These are phyloP conservation scores for Carex scoparia DNA, from an alignment of 176 grass and related monocot genomes.

Conservation along the genomic window DNA sequence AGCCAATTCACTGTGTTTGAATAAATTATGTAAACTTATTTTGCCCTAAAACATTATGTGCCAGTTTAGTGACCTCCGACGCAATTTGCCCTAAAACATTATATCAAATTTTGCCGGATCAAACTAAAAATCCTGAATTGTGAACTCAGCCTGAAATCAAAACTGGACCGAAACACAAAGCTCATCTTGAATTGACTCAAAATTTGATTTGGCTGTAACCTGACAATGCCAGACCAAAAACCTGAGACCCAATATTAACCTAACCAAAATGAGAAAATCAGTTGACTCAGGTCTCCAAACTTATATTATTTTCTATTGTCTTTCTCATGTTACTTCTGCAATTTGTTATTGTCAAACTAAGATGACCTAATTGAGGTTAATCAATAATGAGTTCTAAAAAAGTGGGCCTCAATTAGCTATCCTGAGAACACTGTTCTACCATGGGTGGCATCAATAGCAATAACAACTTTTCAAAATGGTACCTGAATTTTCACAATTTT, in stretches of 20 bases:
- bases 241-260: background rate
- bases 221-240: background rate
- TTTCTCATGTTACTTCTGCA: background rate
- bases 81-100: background rate
- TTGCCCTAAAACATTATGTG: no score
- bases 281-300: background rate
- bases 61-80: no score
- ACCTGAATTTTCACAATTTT: conserved; percentile 87
- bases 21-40: no score
- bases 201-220: background rate
- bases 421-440: background rate
- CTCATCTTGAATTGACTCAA: background rate
- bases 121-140: background rate
- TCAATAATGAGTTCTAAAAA: background rate
- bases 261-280: background rate
- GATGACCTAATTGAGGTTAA: background rate
- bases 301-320: background rate
- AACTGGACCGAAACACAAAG: background rate
- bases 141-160: background rate
- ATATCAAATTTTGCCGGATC: background rate
- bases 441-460: background rate
- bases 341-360: background rate
- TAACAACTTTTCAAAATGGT: background rate
- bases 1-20: no score
- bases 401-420: background rate